Percentiles rank a stretch among this genome's conserved stretches.
Evolutionary conservation across 1,139 yeast species (phyloP).

Genomic region (Lodderomyces theae): DNA sequence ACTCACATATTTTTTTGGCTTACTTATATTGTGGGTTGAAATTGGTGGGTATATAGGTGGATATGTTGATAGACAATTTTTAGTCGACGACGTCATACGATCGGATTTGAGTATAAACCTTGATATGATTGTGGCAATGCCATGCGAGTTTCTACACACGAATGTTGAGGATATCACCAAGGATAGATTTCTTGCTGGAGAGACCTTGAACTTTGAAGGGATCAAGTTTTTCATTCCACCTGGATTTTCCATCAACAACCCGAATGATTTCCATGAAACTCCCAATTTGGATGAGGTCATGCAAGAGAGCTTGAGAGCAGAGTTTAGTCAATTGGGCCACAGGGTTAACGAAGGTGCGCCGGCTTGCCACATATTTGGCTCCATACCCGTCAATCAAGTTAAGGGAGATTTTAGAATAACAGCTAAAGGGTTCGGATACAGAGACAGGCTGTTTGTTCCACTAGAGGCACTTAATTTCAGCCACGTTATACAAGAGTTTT

Average conservation of each 20-base stretch:
- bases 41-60: conserved; percentile 87
- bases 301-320: conserved; percentile 63
- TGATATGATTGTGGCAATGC: conserved; percentile 80
- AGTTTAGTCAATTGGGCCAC: conserved; percentile 46
- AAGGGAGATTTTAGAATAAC: conserved; percentile 84
- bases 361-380: conserved; percentile 87
- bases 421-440: conserved; percentile 66
- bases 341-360: conserved; percentile 53
- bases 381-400: conserved; percentile 82
- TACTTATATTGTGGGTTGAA: conserved; percentile 81
- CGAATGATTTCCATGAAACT: conserved; percentile 49
- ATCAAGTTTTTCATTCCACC: conserved; percentile 53
- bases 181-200: conserved; percentile 77
- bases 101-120: conserved; percentile 67
- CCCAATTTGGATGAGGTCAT: conserved; percentile 67
- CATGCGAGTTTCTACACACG: conserved; percentile 73
- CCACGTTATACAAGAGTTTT: conserved; percentile 81
- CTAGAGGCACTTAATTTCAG: conserved; percentile 65
- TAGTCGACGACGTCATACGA: conserved; percentile 63
- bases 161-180: conserved; percentile 75
- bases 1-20: conserved; percentile 54
- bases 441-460: conserved; percentile 45
- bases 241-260: conserved; percentile 40
- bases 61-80: conserved; percentile 70
- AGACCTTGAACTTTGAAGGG: conserved; percentile 67